Base-by-base conservation (phyloP, 169 alveolate species). In the Fabrea salina region DNA sequence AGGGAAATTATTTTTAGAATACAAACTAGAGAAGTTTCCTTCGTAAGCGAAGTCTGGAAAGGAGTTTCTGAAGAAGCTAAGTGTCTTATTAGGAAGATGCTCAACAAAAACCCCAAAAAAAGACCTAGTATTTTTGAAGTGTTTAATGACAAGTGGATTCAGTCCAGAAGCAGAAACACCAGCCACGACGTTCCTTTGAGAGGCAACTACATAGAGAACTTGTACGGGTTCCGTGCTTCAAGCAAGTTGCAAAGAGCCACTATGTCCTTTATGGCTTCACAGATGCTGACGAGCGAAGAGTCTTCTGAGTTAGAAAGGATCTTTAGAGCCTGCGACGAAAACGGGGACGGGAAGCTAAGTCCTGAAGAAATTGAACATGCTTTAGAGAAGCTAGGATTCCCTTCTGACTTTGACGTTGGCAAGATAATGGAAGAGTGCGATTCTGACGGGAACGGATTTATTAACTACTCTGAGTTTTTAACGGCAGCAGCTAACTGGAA, bases 31-130 rank as follows among this genome's bases (percentile, higher is more conserved):
- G 54, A 47, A 7, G 41, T 61, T 11, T 33, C 74, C 11, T 61
- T 61, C 54, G 39, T 16, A 22, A 13, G 51, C 1, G 70, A 71
- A 41, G 93, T 86, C 32, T 91, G 96, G 85, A 83, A 82, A 41
- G 92, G 86, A 40, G 67, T 86, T 67, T 87, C 96, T n/a, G 81
- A 88, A 37, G 95, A 88, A 75, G 95, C 91, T 8, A 82, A 84
- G 16, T 71, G 67, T 19, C 78, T 89, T 40, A 67, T 92, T 16
- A 68, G 61, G 64, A 66, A 72, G 74, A 90, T 92, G 95, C 84
- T 92, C 32, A 74, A 78, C 27, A 92, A 90, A 70, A 88, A 84
- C 75, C 94, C 93, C 7, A 71, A 58, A 30, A 44, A 57, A 32
- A 61, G 96, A 53, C 91, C 91, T 16, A 58, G 87, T 19, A 92